Evolutionary conservation across 495 filamentous ascomycete genomes (phyloP), one percentile per base, ranked within the genome.

Genomic region (Thermothielavioides terrestris): DNA sequence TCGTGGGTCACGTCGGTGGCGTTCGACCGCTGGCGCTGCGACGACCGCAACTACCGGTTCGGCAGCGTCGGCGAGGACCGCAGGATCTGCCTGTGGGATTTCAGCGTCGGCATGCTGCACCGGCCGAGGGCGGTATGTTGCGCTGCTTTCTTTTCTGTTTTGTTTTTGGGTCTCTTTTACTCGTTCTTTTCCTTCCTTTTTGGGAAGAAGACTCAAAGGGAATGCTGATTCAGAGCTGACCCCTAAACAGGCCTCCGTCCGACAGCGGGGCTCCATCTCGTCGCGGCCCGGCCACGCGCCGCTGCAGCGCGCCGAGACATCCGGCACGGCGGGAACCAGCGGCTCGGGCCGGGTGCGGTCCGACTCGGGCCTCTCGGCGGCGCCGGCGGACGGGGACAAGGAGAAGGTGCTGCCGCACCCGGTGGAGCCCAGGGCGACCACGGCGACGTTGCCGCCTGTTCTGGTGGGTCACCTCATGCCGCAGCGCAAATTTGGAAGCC

Each of bases 11-110:
- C 88, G 2, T 80, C 84, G 21, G 88, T 97, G 12, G 85, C 86
- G 3, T 98, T 97, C 58, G 92, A 98, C 63, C 87, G 88, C 0
- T 97, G 92, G 92, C 78, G 89, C 42, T 97, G 92, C 64, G 92
- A 97, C 61, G 88, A 91, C 55, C 77, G 83, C 52, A 96, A 88
- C 52, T 98, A 98, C 60, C 78, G 92, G 3, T 94, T 98, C 55
- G 92, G 94, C 23, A 94, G 86, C 56, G 94, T 97, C 14, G 94
- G 94, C 5, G 89, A 95, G 63, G 92, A 98, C 62, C 86, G 92
- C 57, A 70, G 88, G 46, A 66, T 98, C 27, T 76, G 95, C 42
- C 70, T 98, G 27, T 98, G 92, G 92, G 92, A 98, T 71, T 98
- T 98, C 65, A 92, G 83, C 50, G 89, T 95, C 23, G 89, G 89